Conservation (phyloP, 441 rosid genomes). For the Jatropha multifida region DNA sequence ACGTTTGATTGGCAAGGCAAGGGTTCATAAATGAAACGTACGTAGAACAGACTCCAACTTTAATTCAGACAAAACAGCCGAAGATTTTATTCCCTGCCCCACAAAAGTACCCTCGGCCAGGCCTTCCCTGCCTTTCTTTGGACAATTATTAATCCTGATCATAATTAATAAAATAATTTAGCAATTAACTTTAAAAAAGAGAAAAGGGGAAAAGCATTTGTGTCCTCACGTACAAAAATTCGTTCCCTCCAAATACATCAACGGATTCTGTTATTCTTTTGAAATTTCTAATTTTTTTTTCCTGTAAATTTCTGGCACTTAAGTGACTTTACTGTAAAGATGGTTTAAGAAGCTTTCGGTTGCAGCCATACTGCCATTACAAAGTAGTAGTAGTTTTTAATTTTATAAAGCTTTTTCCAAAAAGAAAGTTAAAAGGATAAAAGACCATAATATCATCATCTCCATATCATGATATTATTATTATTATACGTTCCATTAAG, state of each 20-base stretch:
- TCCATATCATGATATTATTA: no score
- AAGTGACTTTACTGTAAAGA: background rate
- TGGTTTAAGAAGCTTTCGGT: background rate
- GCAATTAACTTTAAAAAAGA: background rate
- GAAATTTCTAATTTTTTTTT: no score
- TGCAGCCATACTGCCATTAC: background rate
- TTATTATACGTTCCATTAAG: no score
- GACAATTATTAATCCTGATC: no score
- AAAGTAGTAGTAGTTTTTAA: no score
- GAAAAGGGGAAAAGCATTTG: background rate
- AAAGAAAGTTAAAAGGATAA: no score
- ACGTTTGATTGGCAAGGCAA: no score
- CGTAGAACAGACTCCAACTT: background rate
- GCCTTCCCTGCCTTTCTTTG: no score
- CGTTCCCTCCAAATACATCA: background rate
- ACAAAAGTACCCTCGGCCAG: background rate
- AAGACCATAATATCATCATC: no score
- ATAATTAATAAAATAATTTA: background rate
- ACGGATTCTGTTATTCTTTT: background rate
- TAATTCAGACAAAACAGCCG: background rate
- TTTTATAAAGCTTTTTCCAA: no score
- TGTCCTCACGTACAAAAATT: background rate
- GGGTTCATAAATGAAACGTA: background rate
- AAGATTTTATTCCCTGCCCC: constrained; percentile 9
- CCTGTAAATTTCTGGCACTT: background rate